phyloP scores from a whole-genome alignment of 2,329 filamentous ascomycete species.

The Botrytis porri region DNA sequence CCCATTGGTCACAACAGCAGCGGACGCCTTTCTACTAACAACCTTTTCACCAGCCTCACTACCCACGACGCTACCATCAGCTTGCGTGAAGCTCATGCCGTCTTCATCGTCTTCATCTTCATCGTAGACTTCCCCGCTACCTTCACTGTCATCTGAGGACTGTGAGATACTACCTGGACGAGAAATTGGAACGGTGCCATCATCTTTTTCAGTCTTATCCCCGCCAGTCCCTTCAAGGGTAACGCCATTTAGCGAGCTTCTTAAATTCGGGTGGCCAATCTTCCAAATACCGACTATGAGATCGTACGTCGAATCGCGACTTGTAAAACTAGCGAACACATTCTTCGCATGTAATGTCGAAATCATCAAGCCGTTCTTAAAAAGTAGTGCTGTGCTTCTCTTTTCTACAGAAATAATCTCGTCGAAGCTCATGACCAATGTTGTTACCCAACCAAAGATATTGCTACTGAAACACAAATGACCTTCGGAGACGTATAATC shows the following conservation, averaged over 20 bases:
- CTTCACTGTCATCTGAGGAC: slow-evolving; percentile 53
- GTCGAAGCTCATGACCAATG: slow-evolving; percentile 95
- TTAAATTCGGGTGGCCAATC: slow-evolving; percentile 86
- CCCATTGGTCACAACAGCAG: slow-evolving; percentile 47
- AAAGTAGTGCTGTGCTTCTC: slow-evolving; percentile 89
- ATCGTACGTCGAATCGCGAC: slow-evolving; percentile 93
- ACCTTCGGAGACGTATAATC: slow-evolving; percentile 93
- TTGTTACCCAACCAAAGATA: slow-evolving; percentile 97
- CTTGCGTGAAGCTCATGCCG: slow-evolving; percentile 52
- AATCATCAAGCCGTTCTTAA: slow-evolving; percentile 96
- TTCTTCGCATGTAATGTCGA: slow-evolving; percentile 94
- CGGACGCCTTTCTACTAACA: slow-evolving; percentile 71
- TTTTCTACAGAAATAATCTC: slow-evolving; percentile 97
- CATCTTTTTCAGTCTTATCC: slow-evolving; percentile 86
- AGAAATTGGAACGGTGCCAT: slow-evolving; percentile 38
- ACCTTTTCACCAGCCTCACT: slow-evolving; percentile 59
- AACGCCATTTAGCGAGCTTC: slow-evolving; percentile 88
- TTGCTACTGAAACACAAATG: slow-evolving; percentile 99
- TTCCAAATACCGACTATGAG: slow-evolving; percentile 98
- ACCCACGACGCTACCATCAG: slow-evolving; percentile 43
- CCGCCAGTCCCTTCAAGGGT: slow-evolving; percentile 76
- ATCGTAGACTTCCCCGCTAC: slow-evolving; percentile 72
- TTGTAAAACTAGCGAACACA: slow-evolving; percentile 92
- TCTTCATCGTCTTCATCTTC: slow-evolving; percentile 77
- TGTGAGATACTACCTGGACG: slow-evolving; percentile 50